A percentile compares a stretch with the other conserved stretches of the same genome.
Conservation (phyloP, 257 asterid genomes). For the Gynochthodes officinalis region DNA sequence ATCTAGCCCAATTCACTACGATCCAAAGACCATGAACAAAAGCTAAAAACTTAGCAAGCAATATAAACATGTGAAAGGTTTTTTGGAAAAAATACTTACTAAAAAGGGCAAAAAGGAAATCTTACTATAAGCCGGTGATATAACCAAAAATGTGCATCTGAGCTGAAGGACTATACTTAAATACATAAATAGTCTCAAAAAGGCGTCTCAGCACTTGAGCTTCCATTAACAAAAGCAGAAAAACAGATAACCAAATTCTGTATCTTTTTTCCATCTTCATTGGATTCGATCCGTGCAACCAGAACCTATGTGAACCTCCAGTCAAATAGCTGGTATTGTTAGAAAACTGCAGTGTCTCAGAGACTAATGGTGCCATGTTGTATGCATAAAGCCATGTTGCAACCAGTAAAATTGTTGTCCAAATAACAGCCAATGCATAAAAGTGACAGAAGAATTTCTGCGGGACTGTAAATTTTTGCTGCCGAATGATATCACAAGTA, state of each 20-base stretch:
- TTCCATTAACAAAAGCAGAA: constrained; percentile 81
- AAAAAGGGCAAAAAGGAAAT: constrained; percentile 5
- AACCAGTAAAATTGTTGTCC: constrained; percentile 68
- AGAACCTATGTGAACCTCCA: constrained; percentile 54
- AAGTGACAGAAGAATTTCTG: constrained; percentile 83
- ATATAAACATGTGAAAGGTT: neutral
- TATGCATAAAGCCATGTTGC: constrained; percentile 70
- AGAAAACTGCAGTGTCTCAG: constrained; percentile 46
- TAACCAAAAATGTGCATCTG: constrained; percentile 79
- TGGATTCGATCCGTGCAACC: constrained; percentile 31
- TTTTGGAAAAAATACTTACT: neutral
- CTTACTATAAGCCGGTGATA: constrained; percentile 74
- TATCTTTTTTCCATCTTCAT: constrained; percentile 34
- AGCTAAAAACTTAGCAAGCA: neutral
- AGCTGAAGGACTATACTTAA: constrained; percentile 81
- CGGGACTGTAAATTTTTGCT: constrained; percentile 76
- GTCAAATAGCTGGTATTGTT: constrained; percentile 60
- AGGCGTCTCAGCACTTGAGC: constrained; percentile 77
- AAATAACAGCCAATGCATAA: constrained; percentile 57
- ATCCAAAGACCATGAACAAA: neutral
- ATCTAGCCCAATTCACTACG: neutral
- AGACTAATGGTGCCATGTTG: constrained; percentile 35
- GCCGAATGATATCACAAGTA: neutral
- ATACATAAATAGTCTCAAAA: constrained; percentile 70
- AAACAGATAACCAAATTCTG: constrained; percentile 58